These are phyloP conservation scores for Lactarius trivialis DNA, from an alignment of 768 basidiomycete genomes.

Conservation along the genomic window DNA sequence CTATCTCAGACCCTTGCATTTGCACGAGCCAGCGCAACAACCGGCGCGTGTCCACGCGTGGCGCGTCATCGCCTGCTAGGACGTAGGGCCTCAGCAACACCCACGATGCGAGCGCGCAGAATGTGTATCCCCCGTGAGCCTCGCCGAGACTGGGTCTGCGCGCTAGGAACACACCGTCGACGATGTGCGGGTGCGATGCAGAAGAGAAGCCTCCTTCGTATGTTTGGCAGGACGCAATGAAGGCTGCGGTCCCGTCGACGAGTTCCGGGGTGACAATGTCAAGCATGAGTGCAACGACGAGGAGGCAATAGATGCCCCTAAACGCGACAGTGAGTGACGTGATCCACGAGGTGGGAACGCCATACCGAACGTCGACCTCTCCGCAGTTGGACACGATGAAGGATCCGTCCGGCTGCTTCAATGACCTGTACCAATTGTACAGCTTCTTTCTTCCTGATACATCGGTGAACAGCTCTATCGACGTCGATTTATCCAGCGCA, in stretches of 20 bases:
- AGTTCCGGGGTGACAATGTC: slow-evolving; percentile 88
- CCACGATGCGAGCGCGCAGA: slow-evolving; percentile 85
- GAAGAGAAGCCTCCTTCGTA: slow-evolving; percentile 95
- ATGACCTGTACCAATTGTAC: slow-evolving; percentile 83
- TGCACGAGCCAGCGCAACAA: slow-evolving; percentile 76
- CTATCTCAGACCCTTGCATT: slow-evolving; percentile 78
- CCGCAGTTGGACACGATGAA: slow-evolving; percentile 83
- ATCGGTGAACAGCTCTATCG: neutral
- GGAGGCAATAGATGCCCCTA: slow-evolving; percentile 91
- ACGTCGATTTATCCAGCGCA: slow-evolving; percentile 29
- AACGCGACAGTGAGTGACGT: neutral
- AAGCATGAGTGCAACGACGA: slow-evolving; percentile 75
- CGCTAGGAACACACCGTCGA: slow-evolving; percentile 12
- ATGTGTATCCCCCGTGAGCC: slow-evolving; percentile 97
- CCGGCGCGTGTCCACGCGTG: slow-evolving; percentile 48
- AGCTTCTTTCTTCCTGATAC: slow-evolving; percentile 49
- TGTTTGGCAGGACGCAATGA: slow-evolving; percentile 88
- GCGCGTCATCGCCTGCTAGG: slow-evolving; percentile 25
- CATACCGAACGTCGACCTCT: slow-evolving; percentile 89
- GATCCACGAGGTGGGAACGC: slow-evolving; percentile 14
- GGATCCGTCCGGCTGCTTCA: slow-evolving; percentile 91
- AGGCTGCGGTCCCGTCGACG: slow-evolving; percentile 63
- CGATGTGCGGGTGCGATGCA: slow-evolving; percentile 63
- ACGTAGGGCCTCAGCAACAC: slow-evolving; percentile 62
- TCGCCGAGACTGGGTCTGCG: slow-evolving; percentile 78